phyloP scores from a whole-genome alignment of 1,284 basidiomycete genomes.

The Sphaerobolus stellatus region DNA sequence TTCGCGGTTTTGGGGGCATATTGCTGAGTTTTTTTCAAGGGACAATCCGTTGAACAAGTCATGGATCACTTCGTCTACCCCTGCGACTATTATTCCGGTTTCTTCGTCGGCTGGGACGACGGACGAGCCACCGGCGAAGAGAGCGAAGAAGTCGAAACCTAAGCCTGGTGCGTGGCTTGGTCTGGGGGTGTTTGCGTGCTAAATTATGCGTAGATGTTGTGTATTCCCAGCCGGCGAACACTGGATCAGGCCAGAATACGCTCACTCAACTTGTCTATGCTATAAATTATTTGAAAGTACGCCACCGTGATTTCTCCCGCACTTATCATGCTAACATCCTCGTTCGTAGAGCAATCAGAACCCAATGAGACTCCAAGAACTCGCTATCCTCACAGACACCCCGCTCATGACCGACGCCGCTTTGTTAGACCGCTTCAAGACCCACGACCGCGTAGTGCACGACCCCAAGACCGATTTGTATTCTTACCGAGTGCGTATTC shows the following conservation, averaged over 20 bases:
- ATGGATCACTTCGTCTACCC: too few species aligned
- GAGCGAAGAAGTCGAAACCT: constrained; percentile 60
- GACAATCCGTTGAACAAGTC: too few species aligned
- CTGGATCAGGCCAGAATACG: constrained; percentile 76
- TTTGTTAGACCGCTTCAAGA: constrained; percentile 74
- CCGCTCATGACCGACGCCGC: constrained; percentile 71
- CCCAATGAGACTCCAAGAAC: constrained; percentile 82
- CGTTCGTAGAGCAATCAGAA: constrained; percentile 60
- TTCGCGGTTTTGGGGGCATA: too few species aligned
- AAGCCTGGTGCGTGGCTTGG: constrained; percentile 51
- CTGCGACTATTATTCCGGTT: constrained; percentile 15
- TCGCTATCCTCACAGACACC: constrained; percentile 76
- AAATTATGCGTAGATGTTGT: constrained; percentile 52
- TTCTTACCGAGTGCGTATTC: constrained; percentile 67
- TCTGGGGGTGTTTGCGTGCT: constrained; percentile 9
- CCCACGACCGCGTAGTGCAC: constrained; percentile 75
- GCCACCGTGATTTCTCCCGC: constrained; percentile 14
- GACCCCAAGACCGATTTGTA: constrained; percentile 84
- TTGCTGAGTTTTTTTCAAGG: too few species aligned
- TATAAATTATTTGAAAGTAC: constrained; percentile 76
- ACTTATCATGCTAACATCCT: constrained; percentile 8
- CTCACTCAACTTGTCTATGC: constrained; percentile 87
- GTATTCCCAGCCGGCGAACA: constrained; percentile 83
- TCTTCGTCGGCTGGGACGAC: constrained; percentile 28
- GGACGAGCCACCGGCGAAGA: constrained; percentile 20